phyloP scores from a whole-genome alignment of 805 yeast genomes.

The Myxozyma sirexii region DNA sequence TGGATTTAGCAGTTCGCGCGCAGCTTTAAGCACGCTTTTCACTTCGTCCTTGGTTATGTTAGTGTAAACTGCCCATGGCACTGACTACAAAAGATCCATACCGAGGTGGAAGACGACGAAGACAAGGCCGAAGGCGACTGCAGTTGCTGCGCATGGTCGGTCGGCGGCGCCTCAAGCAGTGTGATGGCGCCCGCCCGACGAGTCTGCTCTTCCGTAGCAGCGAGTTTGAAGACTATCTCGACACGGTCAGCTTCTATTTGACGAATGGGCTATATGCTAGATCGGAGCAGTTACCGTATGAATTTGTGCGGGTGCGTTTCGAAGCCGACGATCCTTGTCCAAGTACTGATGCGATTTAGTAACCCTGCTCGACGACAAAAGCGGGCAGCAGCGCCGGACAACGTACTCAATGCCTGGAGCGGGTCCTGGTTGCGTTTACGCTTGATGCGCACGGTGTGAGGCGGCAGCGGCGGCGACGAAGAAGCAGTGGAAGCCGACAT shows the following conservation, averaged over 20 bases:
- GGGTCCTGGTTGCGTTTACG: constrained; percentile 88
- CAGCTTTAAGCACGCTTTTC: constrained; percentile 7
- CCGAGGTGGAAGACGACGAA: not conserved
- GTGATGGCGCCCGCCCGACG: constrained; percentile 29
- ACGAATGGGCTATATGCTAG: too few relatives aligned
- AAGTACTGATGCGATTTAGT: constrained; percentile 17
- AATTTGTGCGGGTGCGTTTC: constrained; percentile 28
- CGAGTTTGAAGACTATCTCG: constrained; percentile 26
- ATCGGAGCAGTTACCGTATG: constrained; percentile 19
- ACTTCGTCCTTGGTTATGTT: not conserved
- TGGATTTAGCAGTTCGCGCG: constrained; percentile 20
- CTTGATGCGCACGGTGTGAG: constrained; percentile 78
- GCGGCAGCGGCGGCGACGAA: constrained; percentile 43
- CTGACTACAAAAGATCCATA: not conserved
- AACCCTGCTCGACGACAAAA: too few relatives aligned
- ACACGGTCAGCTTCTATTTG: too few relatives aligned
- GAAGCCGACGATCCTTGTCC: constrained; percentile 23
- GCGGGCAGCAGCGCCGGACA: too few relatives aligned
- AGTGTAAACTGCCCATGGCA: not conserved
- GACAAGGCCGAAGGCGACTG: not conserved
- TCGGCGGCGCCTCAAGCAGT: constrained; percentile 21
- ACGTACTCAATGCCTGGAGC: constrained; percentile 64
- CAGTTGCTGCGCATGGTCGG: not conserved
- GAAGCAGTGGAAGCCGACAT: constrained; percentile 14
- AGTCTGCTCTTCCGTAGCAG: constrained; percentile 26